Evolutionary conservation across 192 early-diverging fungal genomes (phyloP).

Genomic region (Backusella circina): DNA sequence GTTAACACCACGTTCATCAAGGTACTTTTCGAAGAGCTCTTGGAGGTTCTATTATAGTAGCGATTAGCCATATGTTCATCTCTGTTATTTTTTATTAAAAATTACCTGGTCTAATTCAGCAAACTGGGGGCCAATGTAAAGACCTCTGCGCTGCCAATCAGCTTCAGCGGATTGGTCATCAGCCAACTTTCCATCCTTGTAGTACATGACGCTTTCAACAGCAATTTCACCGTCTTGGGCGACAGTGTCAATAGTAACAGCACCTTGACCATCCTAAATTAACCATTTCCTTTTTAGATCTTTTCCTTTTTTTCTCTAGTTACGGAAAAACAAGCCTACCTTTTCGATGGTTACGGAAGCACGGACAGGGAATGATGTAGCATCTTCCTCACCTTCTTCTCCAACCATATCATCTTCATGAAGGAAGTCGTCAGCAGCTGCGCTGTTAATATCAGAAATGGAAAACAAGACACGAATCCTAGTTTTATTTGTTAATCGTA

Average conservation of each 20-base stretch:
- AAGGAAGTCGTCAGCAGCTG: constrained; percentile 62
- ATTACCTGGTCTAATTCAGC: constrained; percentile 79
- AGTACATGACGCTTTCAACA: constrained; percentile 78
- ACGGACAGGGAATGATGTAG: constrained; percentile 65
- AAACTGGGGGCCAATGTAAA: constrained; percentile 91
- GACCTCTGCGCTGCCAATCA: constrained; percentile 84
- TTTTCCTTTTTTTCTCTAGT: background rate
- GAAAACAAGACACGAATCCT: constrained; percentile 86
- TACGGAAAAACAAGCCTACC: constrained; percentile 18
- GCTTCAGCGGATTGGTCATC: constrained; percentile 64
- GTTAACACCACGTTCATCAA: constrained; percentile 88
- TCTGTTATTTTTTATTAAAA: background rate
- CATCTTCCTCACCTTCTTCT: constrained; percentile 58
- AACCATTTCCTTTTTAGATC: background rate
- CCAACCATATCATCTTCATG: constrained; percentile 53
- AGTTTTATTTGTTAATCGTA: background rate
- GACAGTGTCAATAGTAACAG: constrained; percentile 77
- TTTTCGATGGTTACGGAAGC: constrained; percentile 84
- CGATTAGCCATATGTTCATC: background rate
- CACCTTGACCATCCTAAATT: constrained; percentile 59
- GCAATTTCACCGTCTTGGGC: constrained; percentile 82
- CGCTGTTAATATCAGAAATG: constrained; percentile 80
- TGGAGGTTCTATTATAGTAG: constrained; percentile 49
- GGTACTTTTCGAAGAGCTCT: constrained; percentile 65
- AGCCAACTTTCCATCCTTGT: constrained; percentile 62